These are phyloP conservation scores for Plantago ovata DNA, from an alignment of 257 asterid species.

Conservation along the genomic window DNA sequence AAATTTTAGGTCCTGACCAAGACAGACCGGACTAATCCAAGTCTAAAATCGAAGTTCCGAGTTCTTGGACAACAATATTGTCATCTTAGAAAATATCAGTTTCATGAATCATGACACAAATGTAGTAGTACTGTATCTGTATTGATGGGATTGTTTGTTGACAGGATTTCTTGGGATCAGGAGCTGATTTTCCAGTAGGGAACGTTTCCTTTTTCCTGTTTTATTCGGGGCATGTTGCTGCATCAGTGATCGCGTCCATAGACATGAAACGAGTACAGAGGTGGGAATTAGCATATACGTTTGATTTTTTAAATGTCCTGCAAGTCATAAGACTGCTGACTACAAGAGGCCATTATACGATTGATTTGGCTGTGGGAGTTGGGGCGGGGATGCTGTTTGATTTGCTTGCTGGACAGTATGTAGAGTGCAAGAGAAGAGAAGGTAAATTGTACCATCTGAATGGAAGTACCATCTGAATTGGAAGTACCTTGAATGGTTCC, in stretches of 20 bases:
- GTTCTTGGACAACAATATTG: too few species aligned
- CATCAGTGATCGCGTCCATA: constrained; percentile 80
- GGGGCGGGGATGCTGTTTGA: constrained; percentile 88
- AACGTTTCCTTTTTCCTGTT: constrained; percentile 87
- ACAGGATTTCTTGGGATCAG: constrained; percentile 90
- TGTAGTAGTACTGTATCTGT: too few species aligned
- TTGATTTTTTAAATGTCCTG: constrained; percentile 63
- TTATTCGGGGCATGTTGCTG: constrained; percentile 90
- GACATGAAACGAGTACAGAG: constrained; percentile 87
- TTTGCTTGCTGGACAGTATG: constrained; percentile 69
- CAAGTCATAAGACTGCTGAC: constrained; percentile 72
- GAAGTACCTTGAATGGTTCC: too few species aligned
- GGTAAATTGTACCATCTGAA: neutral
- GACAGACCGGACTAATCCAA: too few species aligned
- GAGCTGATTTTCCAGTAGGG: constrained; percentile 94
- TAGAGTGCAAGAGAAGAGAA: constrained; percentile 38
- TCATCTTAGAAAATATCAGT: too few species aligned
- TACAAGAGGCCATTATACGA: constrained; percentile 94
- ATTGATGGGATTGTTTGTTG: neutral
- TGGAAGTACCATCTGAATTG: constrained; percentile 15
- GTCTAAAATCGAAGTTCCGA: too few species aligned
- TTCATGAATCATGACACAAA: too few species aligned
- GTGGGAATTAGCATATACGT: constrained; percentile 58
- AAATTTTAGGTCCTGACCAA: too few species aligned
- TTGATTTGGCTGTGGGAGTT: constrained; percentile 76